Evolutionary conservation across 1,284 basidiomycete species (phyloP).

Genomic region (Ceratobasidium theobromae): DNA sequence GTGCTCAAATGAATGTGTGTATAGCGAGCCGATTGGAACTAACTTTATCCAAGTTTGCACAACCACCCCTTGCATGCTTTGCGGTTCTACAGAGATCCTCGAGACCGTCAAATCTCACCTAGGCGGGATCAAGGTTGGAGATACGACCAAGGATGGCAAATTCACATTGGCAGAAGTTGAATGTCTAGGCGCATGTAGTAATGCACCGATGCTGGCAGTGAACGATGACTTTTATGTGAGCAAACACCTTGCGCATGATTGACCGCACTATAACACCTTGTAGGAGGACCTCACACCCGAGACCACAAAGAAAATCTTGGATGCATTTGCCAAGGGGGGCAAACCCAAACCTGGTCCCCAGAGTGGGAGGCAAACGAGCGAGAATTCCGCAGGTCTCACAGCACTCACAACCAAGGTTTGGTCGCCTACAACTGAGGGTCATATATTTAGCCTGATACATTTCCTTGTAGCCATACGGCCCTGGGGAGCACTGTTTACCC

Average conservation of each 20-base stretch:
- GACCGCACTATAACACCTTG: slow-evolving; percentile 11
- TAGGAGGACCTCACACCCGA: slow-evolving; percentile 97
- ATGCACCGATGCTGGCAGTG: slow-evolving; percentile 98
- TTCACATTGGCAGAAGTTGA: slow-evolving; percentile 99
- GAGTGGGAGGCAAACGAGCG: slow-evolving; percentile 78
- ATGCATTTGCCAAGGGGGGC: slow-evolving; percentile 81
- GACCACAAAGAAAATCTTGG: slow-evolving; percentile 84
- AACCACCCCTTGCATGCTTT: slow-evolving; percentile 97
- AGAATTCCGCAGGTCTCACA: slow-evolving; percentile 89
- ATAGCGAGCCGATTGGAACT: slow-evolving; percentile 89
- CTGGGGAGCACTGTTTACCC: slow-evolving; percentile 83
- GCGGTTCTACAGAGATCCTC: slow-evolving; percentile 88
- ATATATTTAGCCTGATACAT: too few relatives aligned
- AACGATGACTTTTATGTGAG: slow-evolving; percentile 95
- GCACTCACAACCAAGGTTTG: slow-evolving; percentile 78
- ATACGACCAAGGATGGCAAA: slow-evolving; percentile 92
- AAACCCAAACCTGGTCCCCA: slow-evolving; percentile 93
- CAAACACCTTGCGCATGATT: slow-evolving; percentile 34
- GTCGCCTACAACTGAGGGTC: too few relatives aligned
- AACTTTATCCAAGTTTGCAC: slow-evolving; percentile 99
- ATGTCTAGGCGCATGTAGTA: slow-evolving; percentile 97
- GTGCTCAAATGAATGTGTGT: slow-evolving; percentile 2
- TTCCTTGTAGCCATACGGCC: slow-evolving; percentile 81
- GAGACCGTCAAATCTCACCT: slow-evolving; percentile 84
- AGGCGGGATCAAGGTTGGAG: slow-evolving; percentile 80